phyloP scores from a whole-genome alignment of 345 rosid genomes.

The Brassica rapa region DNA sequence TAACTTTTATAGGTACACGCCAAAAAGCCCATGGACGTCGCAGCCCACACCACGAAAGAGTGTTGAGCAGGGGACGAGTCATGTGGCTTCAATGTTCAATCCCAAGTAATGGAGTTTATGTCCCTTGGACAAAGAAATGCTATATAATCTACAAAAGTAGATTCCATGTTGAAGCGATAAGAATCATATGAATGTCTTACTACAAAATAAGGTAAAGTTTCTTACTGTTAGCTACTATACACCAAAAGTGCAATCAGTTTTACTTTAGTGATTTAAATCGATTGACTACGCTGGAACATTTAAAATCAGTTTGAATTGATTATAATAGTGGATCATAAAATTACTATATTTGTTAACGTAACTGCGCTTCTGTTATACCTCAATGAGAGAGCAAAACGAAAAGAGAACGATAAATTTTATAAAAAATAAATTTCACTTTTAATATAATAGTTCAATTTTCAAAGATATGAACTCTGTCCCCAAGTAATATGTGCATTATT shows the following conservation, averaged over 20 bases:
- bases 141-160: not conserved
- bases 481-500: slow-evolving; percentile 24
- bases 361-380: not conserved
- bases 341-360: not conserved
- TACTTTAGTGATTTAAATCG: not conserved
- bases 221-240: not conserved
- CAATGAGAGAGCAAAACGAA: not conserved
- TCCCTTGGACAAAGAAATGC: slow-evolving; percentile 13
- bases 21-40: slow-evolving; percentile 16
- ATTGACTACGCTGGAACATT: not conserved
- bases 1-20: not conserved
- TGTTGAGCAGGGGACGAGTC: slow-evolving; percentile 18
- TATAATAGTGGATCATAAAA: not conserved
- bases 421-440: not conserved
- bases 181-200: slow-evolving; percentile 14
- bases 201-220: not conserved
- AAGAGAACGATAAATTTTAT: not conserved
- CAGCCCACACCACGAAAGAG: not conserved
- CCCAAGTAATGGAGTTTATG: slow-evolving; percentile 7
- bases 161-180: not conserved
- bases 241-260: not conserved
- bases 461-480: not conserved
- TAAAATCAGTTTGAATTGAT: not conserved
- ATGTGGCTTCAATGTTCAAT: slow-evolving; percentile 23
- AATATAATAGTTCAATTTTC: not conserved